phyloP scores from a whole-genome alignment of 495 filamentous ascomycete genomes.

The Talaromyces ruber region DNA sequence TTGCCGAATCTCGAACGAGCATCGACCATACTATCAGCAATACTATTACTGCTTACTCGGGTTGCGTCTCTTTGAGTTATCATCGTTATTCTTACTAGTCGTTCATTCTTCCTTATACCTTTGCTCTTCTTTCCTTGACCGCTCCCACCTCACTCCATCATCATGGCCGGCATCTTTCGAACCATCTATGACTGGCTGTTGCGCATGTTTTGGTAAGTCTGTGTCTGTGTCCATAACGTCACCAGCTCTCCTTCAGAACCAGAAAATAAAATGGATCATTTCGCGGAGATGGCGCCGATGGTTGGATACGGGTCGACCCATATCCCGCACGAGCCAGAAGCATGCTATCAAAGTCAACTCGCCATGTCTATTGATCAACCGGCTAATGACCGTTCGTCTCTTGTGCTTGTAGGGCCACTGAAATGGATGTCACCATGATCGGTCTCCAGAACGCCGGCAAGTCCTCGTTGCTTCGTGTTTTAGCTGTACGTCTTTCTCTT shows the following conservation, averaged over 20 bases:
- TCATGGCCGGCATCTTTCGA: constrained; percentile 83
- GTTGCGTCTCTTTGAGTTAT: neutral
- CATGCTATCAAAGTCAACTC: neutral
- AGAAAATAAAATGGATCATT: neutral
- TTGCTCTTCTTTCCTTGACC: neutral
- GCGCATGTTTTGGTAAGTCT: constrained; percentile 91
- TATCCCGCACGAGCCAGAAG: neutral
- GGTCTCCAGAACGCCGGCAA: constrained; percentile 98
- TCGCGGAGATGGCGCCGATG: neutral
- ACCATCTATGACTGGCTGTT: constrained; percentile 97
- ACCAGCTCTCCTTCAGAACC: neutral
- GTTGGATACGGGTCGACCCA: neutral
- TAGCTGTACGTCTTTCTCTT: constrained; percentile 62
- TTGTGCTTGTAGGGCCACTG: constrained; percentile 65
- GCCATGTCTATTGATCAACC: constrained; percentile 10
- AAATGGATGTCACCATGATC: constrained; percentile 99
- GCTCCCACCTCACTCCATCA: constrained; percentile 9
- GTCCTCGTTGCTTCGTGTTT: constrained; percentile 85
- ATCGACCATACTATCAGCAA: neutral
- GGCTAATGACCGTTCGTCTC: constrained; percentile 15
- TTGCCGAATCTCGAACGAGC: constrained; percentile 2
- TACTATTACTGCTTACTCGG: neutral
- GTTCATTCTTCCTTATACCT: neutral
- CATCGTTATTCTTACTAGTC: neutral
- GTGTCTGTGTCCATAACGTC: neutral